Evolutionary conservation across 768 basidiomycete species (phyloP).

Genomic region (Agrocybe pediades): DNA sequence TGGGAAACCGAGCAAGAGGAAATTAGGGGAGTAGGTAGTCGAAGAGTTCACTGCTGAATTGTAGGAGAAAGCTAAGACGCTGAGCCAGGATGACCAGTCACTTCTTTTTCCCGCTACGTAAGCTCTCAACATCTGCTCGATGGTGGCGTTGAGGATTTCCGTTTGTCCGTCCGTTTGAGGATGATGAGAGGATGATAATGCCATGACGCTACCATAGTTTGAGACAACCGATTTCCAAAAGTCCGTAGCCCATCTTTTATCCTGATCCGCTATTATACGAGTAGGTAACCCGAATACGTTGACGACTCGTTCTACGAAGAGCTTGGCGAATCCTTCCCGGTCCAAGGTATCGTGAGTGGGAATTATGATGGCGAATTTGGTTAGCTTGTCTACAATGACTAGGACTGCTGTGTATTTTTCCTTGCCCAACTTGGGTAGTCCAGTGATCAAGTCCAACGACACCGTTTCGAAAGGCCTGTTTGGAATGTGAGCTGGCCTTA

Average conservation of each 20-base stretch:
- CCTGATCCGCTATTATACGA: slow-evolving; percentile 31
- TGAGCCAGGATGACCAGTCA: slow-evolving; percentile 26
- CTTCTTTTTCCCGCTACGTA: no score
- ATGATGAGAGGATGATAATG: slow-evolving; percentile 29
- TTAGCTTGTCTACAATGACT: slow-evolving; percentile 36
- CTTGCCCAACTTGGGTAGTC: slow-evolving; percentile 25
- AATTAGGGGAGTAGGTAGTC: slow-evolving; percentile 26
- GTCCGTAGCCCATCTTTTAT: slow-evolving; percentile 23
- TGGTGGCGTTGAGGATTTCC: no score
- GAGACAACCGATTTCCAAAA: slow-evolving; percentile 29
- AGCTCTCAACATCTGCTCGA: no score
- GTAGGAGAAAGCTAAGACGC: slow-evolving; percentile 28
- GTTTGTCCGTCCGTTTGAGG: no score
- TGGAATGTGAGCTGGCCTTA: slow-evolving; percentile 35
- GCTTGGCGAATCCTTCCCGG: slow-evolving; percentile 24
- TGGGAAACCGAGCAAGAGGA: slow-evolving; percentile 28
- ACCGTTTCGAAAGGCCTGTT: slow-evolving; percentile 30
- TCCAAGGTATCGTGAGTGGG: slow-evolving; percentile 27
- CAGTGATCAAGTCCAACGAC: slow-evolving; percentile 36
- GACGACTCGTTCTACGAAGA: slow-evolving; percentile 32
- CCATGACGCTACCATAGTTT: slow-evolving; percentile 24
- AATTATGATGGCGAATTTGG: slow-evolving; percentile 43
- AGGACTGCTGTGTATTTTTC: slow-evolving; percentile 29
- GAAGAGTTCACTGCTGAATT: slow-evolving; percentile 27
- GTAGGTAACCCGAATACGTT: slow-evolving; percentile 24